Percentiles rank a stretch among this genome's conserved stretches.
Conservation (phyloP, 768 basidiomycete species). For the Stropharia rugosoannulata region DNA sequence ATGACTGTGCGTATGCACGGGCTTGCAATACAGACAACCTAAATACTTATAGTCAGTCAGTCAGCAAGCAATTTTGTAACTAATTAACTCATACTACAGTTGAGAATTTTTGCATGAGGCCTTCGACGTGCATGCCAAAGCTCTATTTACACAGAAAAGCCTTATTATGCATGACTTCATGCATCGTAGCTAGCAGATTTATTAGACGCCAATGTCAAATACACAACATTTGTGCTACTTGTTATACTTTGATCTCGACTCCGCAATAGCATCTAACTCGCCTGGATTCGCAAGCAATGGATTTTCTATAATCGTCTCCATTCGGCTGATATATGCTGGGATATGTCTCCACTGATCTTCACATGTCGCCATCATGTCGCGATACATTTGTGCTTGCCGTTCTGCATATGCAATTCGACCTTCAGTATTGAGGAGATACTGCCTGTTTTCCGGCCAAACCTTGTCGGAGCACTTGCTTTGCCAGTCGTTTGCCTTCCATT, state of each 20-base stretch:
- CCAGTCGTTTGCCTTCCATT: slow-evolving; percentile 21
- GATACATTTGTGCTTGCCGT: background rate
- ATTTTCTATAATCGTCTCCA: background rate
- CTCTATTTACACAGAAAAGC: too few species aligned
- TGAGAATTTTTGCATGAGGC: too few species aligned
- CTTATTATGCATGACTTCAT: too few species aligned
- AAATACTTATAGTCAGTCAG: too few species aligned
- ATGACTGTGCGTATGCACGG: too few species aligned
- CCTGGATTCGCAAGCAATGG: background rate
- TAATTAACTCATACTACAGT: too few species aligned
- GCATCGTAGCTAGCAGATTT: too few species aligned
- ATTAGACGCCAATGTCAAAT: too few species aligned
- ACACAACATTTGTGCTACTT: background rate
- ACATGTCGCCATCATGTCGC: background rate
- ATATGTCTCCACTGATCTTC: background rate
- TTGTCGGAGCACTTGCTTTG: background rate
- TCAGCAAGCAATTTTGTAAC: too few species aligned
- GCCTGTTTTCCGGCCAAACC: background rate
- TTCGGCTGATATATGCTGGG: background rate
- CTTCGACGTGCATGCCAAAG: too few species aligned
- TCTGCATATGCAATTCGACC: background rate
- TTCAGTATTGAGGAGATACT: background rate
- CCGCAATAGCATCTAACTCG: background rate
- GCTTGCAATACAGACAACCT: too few species aligned
- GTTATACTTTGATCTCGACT: background rate